Conservation (phyloP, 441 rosid species). For the Brassica hybrid region DNA sequence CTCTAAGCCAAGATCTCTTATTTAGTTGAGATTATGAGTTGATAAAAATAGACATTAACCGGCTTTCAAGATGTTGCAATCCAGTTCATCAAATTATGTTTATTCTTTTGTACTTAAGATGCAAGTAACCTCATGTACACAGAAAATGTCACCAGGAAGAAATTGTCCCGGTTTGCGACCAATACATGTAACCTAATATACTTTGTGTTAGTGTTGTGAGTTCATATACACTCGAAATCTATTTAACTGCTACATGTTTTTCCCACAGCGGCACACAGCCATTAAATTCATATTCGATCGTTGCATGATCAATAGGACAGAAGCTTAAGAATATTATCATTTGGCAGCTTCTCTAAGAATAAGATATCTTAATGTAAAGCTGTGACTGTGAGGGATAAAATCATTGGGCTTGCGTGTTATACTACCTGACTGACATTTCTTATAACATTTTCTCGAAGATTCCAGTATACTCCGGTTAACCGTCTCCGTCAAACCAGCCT, state of each 20-base stretch:
- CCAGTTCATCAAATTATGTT: not conserved
- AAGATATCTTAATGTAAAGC: constrained; percentile 79
- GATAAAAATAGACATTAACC: not conserved
- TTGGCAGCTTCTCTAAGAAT: constrained; percentile 77
- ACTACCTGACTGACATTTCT: constrained; percentile 56
- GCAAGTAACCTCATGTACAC: not conserved
- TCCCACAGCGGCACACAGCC: not conserved
- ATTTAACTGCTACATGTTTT: not conserved
- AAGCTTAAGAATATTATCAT: constrained; percentile 42
- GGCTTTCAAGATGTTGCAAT: not conserved
- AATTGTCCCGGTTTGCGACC: too few relatives aligned
- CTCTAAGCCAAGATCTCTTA: not conserved
- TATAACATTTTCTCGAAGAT: constrained; percentile 52
- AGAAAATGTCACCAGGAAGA: not conserved
- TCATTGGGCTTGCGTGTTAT: constrained; percentile 68
- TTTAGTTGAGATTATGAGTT: not conserved
- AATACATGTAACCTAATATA: too few relatives aligned
- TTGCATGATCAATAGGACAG: not conserved
- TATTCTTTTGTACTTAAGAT: not conserved
- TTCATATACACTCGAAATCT: not conserved
- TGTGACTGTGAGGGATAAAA: constrained; percentile 69
- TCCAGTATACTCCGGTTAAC: constrained; percentile 72
- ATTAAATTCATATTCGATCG: not conserved
- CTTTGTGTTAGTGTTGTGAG: not conserved
- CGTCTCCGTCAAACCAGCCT: constrained; percentile 66